Conservation (phyloP, 108 stramenopile genomes). For the Cyclotella baltica region DNA sequence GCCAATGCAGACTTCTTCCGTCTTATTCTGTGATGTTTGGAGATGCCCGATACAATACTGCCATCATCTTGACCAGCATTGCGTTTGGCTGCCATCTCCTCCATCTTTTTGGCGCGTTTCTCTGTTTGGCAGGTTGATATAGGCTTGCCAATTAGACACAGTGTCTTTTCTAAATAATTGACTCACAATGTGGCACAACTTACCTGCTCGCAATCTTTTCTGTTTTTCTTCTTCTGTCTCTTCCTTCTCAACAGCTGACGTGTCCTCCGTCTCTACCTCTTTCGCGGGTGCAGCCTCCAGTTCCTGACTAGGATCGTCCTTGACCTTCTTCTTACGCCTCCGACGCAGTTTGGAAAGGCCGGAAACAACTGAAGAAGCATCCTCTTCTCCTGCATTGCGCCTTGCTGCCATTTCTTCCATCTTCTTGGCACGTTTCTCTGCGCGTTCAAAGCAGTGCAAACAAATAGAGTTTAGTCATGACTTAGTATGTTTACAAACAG, state of each 20-base stretch:
- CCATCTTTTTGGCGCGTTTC: slow-evolving; percentile 53
- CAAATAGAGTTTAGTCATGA: too few relatives aligned
- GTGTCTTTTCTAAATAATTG: too few relatives aligned
- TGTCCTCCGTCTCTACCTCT: slow-evolving; percentile 4
- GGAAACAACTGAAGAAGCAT: slow-evolving; percentile 45
- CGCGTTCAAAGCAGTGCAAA: background rate
- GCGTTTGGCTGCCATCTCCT: slow-evolving; percentile 45
- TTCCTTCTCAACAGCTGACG: slow-evolving; percentile 12
- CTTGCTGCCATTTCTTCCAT: slow-evolving; percentile 50
- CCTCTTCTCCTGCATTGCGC: slow-evolving; percentile 32
- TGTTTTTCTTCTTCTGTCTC: slow-evolving; percentile 51
- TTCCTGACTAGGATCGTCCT: slow-evolving; percentile 8
- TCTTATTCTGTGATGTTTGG: slow-evolving; percentile 46
- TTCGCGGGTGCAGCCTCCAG: background rate
- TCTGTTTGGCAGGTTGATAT: too few relatives aligned
- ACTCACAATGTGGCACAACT: too few relatives aligned
- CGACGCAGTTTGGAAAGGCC: slow-evolving; percentile 50
- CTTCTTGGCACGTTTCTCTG: slow-evolving; percentile 51
- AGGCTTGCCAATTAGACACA: too few relatives aligned
- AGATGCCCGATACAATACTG: slow-evolving; percentile 55
- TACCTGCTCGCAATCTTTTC: slow-evolving; percentile 35
- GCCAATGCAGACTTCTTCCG: slow-evolving; percentile 58
- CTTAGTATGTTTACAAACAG: background rate
- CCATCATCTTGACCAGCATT: slow-evolving; percentile 42
- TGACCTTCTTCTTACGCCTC: slow-evolving; percentile 44